Evolutionary conservation across 2,329 filamentous ascomycete species (phyloP).

Genomic region (Tolypocladium album): DNA sequence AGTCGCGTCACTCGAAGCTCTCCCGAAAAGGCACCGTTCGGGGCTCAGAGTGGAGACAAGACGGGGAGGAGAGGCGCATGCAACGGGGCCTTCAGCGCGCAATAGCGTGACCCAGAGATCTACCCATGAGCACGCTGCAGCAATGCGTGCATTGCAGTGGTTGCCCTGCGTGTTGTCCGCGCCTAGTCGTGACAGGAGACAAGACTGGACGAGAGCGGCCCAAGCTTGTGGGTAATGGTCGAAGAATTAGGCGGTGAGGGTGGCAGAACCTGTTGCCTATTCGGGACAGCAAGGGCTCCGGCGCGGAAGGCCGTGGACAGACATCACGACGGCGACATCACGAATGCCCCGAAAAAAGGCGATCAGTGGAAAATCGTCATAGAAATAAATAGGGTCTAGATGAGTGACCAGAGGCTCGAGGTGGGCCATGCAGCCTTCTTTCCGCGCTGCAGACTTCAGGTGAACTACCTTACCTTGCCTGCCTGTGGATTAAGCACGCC

Average conservation of each 20-base stretch:
- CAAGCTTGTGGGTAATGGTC: background rate
- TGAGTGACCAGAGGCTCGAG: background rate
- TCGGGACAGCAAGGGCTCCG: background rate
- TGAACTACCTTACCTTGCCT: no score
- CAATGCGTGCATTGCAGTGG: background rate
- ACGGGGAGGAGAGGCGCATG: background rate
- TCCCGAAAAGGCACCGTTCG: background rate
- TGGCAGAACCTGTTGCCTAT: slow-evolving; percentile 9
- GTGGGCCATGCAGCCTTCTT: background rate
- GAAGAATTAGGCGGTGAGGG: slow-evolving; percentile 19
- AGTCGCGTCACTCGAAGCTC: background rate
- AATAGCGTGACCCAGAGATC: background rate
- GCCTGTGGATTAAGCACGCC: background rate
- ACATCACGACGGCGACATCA: no score
- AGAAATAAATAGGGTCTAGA: background rate
- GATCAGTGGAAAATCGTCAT: no score
- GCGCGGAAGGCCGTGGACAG: background rate
- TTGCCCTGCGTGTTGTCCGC: background rate
- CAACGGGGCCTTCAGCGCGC: background rate
- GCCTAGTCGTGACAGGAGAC: background rate
- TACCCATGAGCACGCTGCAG: background rate
- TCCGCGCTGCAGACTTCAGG: background rate
- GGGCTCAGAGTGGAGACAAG: background rate
- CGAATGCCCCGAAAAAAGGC: no score
- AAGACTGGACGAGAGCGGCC: background rate